Evolutionary conservation across 805 yeast species (phyloP), one percentile per base, ranked within the genome.

Genomic region (Candida coquimbonensis): DNA sequence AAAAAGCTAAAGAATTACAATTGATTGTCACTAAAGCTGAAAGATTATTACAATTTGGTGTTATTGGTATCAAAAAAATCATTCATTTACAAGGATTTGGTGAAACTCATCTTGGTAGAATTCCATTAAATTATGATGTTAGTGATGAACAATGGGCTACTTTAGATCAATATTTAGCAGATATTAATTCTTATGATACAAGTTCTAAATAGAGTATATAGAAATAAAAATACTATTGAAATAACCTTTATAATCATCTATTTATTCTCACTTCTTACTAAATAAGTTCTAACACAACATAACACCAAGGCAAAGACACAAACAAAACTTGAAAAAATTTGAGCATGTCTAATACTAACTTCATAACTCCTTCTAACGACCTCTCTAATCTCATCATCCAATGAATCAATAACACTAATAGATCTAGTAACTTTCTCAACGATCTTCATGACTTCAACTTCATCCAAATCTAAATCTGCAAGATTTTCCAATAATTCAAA

Each of bases 61-160:
- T 75, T 27, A 61, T 73, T 44, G 78, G 79, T 31, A 66, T 74
- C 51, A 76, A 75, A 59, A 69, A 68, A 53, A 67, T 67, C 26
- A 66, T 73, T 44, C 53, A 56, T 38, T 51, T 61, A 51, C 52
- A 65, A 53, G 63, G 79, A 54, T 42, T 72, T 48, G 79, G 78
- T 36, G 73, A 68, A 47, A 65, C 67, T 32, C 62, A 66, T 42
- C 55, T 68, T 9, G 76, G 78, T 13, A 66, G 80, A 54, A 65
- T 72, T 37, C 80, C 80, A 33, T 59, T 75, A 53, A 67, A 67
- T 52, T 63, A 68, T 46, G 73, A 67, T 32, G 53, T 56, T 43
- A 55, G 62, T 12, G 57, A 53, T 14, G 59, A 50, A 17, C 57
- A 55, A 8, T 68, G 71, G 70, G 57, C 59, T 35, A 41, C 47